Evolutionary conservation across 1,284 basidiomycete species (phyloP), one percentile per base, ranked within the genome.

Genomic region (Flammula alnicola): DNA sequence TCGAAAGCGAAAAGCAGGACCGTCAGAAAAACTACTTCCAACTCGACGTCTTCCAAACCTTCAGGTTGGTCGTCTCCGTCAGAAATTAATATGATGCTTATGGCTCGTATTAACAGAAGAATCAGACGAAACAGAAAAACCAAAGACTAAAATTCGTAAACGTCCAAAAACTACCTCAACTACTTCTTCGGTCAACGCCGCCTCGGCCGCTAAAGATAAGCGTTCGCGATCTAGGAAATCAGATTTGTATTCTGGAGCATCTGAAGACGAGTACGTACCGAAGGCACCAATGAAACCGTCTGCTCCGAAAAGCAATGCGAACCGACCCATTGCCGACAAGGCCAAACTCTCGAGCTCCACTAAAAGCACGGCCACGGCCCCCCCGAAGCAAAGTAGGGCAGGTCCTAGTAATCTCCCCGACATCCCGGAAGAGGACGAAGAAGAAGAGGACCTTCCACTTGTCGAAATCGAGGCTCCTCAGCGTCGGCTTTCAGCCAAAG

Each of bases 391-490:
- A n/a, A n/a, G n/a, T n/a, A n/a, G n/a, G 9, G 16, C 30, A 11
- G 29, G 20, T 5, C 12, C 29, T 16, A 41, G 39, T 26, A 25
- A 37, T 9, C 48, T 55, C 14, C 26, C 56, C 10, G 53, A 42
- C 31, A 57, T 57, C 22, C 38, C 47, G 26, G 56, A 57, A 44
- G 56, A 55, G 26, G 54, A 57, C 4, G 56, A 57, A 17, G 55
- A n/a, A n/a, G n/a, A 52, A n/a, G 49, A 51, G 5, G 46, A 25
- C 17, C 17, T 9, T 3, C 10, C 23, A 3, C 38, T 20, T 23
- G 7, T 14, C n/a, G n/a, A n/a, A n/a, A n/a, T n/a, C n/a, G n/a
- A n/a, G n/a, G n/a, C n/a, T n/a, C n/a, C n/a, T n/a, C n/a, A n/a
- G n/a, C n/a, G n/a, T n/a, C n/a, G n/a, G n/a, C n/a, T n/a, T n/a